Base-by-base conservation (phyloP, 139 green algal genomes). In the Pseudopediastrum boryanum region DNA sequence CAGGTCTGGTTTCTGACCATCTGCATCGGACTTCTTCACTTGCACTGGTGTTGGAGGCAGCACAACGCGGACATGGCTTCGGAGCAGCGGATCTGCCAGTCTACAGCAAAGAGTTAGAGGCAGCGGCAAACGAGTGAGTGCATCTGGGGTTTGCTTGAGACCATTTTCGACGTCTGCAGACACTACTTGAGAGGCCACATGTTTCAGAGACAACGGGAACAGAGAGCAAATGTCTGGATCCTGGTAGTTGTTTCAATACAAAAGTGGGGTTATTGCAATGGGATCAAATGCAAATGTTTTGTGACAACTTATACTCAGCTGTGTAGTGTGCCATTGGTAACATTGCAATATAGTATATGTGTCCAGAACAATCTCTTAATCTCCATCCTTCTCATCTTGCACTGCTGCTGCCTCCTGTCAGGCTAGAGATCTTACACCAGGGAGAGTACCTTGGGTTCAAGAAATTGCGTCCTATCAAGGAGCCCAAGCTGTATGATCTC, bases 371-470 rank as follows among this genome's bases (percentile, higher is more conserved):
- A n/a, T n/a, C n/a, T n/a, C n/a, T n/a, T n/a, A n/a, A n/a, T n/a
- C n/a, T n/a, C n/a, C 48, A 19, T 58, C 48, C 48, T 19, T 19
- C 48, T 58, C 16, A 16, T 58, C 16, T 19, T 58, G 48, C 48
- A 27, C 48, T 58, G 16, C 48, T 58, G 25, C 23, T 51, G 13
- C 31, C n/a, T 23, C 66, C 12, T 50, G 50, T 36, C 63, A 75
- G 63, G 75, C 67, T 75, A 21, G 41, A 81, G 29, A 23, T 2
- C 1, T 2, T 76, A 19, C 75, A 79, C 39, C 69, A 83, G 74
- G 83, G 79, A 23, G 51, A 85, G 27, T 88, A 88, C 75, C 75
- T 88, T 52, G 79, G 83, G 43, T 88, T 88, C 51, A 67, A 70
- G 42, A 62, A 71, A 42, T 70, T 87, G 75, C 78, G 79, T 23